Evolutionary conservation across 108 stramenopile species (phyloP), one percentile per base, ranked within the genome.

Genomic region (Asterionellopsis glacialis): DNA sequence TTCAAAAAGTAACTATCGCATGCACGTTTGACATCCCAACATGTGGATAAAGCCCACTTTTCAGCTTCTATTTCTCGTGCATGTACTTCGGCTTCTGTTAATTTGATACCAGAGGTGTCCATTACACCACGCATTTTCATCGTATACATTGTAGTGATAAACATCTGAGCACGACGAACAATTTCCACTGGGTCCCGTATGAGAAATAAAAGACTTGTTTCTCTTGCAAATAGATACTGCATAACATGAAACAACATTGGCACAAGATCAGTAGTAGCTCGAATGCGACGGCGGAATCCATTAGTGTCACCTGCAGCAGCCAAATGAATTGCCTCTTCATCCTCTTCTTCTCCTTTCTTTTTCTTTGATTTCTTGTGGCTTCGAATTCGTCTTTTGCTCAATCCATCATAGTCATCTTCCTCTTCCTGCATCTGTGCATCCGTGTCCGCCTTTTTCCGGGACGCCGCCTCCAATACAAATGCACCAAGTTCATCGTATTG

Each of bases 401-500:
- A 7, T 33, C 33, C 33, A 33, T 33, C 33, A 33, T 33, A 33
- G 33, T 33, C 33, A 52, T 64, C 59, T 63, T 51, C 38, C 57
- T 48, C 54, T 50, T 72, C 64, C 76, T 58, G 57, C 64, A 41
- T 24, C 11, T n/a, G 42, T 33, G 19, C 18, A 33, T 41, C 27
- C 16, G 23, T 51, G 28, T 54, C 50, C 33, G 42, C 39, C 11
- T 43, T 44, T 21, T 44, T 55, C 41, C 72, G 57, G 40, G 51
- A 68, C 7, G 70, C 59, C 15, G 73, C 55, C 28, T 88, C 85
- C 0, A 87, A 85, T 26, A 92, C 49, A 51, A 84, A 80, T 4
- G 81, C 79, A 19, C 72, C 59, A 48, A 92, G 67, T 56, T 92
- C 90, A 44, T 88, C 84, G 57, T 92, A 92, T 45, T 88, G 90